These are phyloP conservation scores for Globisporangium nagaii DNA, from an alignment of 352 stramenopile species.

Conservation along the genomic window DNA sequence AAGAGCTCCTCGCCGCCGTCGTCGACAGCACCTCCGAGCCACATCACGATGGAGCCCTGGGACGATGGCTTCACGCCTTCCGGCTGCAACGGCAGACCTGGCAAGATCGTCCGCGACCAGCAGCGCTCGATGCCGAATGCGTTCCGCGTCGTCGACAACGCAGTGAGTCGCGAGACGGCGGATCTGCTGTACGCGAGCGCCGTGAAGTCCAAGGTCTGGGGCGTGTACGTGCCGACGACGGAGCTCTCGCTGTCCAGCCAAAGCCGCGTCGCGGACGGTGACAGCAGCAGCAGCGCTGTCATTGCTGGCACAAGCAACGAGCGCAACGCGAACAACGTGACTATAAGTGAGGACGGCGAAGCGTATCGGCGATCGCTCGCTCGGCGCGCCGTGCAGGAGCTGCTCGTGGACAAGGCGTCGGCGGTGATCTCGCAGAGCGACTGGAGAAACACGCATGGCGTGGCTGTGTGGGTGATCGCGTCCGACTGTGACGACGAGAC, in stretches of 20 bases:
- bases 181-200: slow-evolving; percentile 55
- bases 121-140: slow-evolving; percentile 21
- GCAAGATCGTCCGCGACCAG: slow-evolving; percentile 44
- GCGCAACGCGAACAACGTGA: neutral
- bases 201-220: slow-evolving; percentile 52
- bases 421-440: slow-evolving; percentile 6
- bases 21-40: neutral
- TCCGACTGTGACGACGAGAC: slow-evolving; percentile 34
- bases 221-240: slow-evolving; percentile 44
- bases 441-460: slow-evolving; percentile 19
- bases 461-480: slow-evolving; percentile 42
- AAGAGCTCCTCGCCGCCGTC: neutral
- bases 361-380: slow-evolving; percentile 40
- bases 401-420: slow-evolving; percentile 27
- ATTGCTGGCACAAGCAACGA: slow-evolving; percentile 4
- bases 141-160: slow-evolving; percentile 41
- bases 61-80: slow-evolving; percentile 64
- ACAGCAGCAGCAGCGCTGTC: neutral
- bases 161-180: slow-evolving; percentile 36
- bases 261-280: slow-evolving; percentile 7
- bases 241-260: slow-evolving; percentile 14
- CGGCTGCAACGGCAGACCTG: slow-evolving; percentile 28
- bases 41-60: slow-evolving; percentile 24
- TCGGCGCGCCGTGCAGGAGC: slow-evolving; percentile 40
- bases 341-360: slow-evolving; percentile 10